These are phyloP conservation scores for Fusarium paranaense DNA, from an alignment of 2,329 filamentous ascomycete species.

Conservation along the genomic window DNA sequence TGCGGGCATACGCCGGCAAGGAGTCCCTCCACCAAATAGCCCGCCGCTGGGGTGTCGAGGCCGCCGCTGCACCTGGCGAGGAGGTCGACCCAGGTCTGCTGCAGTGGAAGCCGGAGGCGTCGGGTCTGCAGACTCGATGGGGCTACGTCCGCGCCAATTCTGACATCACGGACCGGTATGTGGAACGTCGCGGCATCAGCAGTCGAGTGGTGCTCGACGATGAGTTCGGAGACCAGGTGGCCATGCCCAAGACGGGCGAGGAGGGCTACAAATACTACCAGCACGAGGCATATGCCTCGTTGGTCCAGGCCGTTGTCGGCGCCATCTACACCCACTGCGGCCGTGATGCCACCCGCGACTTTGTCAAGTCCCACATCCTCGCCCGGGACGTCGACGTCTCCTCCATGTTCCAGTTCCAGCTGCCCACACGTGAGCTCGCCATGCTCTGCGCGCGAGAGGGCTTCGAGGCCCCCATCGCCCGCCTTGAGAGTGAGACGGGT, in stretches of 20 bases:
- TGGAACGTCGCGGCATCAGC: slow-evolving; percentile 75
- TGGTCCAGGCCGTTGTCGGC: slow-evolving; percentile 86
- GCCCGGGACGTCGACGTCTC: slow-evolving; percentile 81
- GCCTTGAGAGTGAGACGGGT: slow-evolving; percentile 91
- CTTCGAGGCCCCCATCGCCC: slow-evolving; percentile 87
- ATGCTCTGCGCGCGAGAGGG: slow-evolving; percentile 88
- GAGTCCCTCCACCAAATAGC: slow-evolving; percentile 80
- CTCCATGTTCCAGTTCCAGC: slow-evolving; percentile 83
- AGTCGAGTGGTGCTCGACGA: slow-evolving; percentile 85
- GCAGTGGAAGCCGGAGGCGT: slow-evolving; percentile 74
- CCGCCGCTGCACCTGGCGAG: slow-evolving; percentile 84
- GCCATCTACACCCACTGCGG: slow-evolving; percentile 89
- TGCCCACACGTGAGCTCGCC: slow-evolving; percentile 85
- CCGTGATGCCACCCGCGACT: slow-evolving; percentile 79
- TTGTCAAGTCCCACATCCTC: slow-evolving; percentile 87
- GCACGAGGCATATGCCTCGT: slow-evolving; percentile 76
- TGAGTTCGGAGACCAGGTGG: slow-evolving; percentile 77
- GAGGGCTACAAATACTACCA: slow-evolving; percentile 74
- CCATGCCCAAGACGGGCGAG: slow-evolving; percentile 38
- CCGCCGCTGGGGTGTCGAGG: slow-evolving; percentile 91
- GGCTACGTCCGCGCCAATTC: slow-evolving; percentile 65
- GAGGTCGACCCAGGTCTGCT: slow-evolving; percentile 94
- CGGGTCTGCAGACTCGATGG: slow-evolving; percentile 60
- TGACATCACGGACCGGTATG: slow-evolving; percentile 54
- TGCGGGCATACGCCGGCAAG: slow-evolving; percentile 85